phyloP scores from a whole-genome alignment of 1,139 yeast genomes.

The Geotrichum macrosporum region DNA sequence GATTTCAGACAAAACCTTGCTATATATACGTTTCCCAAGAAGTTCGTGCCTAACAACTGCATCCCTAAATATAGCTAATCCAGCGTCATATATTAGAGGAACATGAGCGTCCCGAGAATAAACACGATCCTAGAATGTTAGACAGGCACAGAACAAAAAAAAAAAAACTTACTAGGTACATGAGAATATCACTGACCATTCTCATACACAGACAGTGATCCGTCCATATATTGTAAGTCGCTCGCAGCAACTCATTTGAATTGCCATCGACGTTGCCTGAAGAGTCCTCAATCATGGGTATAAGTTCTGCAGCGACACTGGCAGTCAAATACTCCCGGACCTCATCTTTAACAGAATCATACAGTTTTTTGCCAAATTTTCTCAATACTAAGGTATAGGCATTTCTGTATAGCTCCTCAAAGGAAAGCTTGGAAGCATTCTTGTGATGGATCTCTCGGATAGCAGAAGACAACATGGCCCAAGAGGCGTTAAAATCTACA shows the following conservation, averaged over 20 bases:
- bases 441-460: slow-evolving; percentile 69
- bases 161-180: slow-evolving; percentile 51
- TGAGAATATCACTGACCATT: slow-evolving; percentile 77
- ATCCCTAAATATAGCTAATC: slow-evolving; percentile 56
- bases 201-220: slow-evolving; percentile 73
- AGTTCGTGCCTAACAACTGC: slow-evolving; percentile 31
- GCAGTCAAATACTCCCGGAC: slow-evolving; percentile 49
- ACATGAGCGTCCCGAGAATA: slow-evolving; percentile 69
- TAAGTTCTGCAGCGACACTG: slow-evolving; percentile 29
- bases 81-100: slow-evolving; percentile 70
- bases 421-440: slow-evolving; percentile 71
- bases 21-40: slow-evolving; percentile 48
- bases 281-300: slow-evolving; percentile 24
- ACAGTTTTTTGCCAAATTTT: slow-evolving; percentile 66
- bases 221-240: slow-evolving; percentile 59
- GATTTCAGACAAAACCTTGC: slow-evolving; percentile 54
- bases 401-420: slow-evolving; percentile 77
- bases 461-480: slow-evolving; percentile 70
- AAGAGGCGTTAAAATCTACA: slow-evolving; percentile 63
- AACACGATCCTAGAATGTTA: slow-evolving; percentile 50
- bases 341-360: slow-evolving; percentile 55
- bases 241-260: slow-evolving; percentile 42
- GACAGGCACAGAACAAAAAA: background rate
- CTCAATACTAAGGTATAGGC: slow-evolving; percentile 76
- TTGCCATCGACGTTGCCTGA: slow-evolving; percentile 7